Evolutionary conservation across 768 basidiomycete genomes (phyloP).

Genomic region (Podaxis mareebaensis): DNA sequence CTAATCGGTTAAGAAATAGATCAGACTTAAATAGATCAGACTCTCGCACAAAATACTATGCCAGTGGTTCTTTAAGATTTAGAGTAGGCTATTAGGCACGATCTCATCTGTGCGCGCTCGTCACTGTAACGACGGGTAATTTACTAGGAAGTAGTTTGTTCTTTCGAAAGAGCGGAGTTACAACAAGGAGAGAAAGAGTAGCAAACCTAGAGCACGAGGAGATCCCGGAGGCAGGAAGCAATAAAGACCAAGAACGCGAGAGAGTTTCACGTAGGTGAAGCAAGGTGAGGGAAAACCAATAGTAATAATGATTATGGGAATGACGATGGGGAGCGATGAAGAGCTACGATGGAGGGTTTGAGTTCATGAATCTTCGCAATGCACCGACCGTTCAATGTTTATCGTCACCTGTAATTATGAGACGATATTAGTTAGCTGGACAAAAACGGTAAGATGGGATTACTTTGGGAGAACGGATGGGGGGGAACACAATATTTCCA

Average conservation of each 20-base stretch:
- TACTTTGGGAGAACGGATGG: conserved; percentile 12
- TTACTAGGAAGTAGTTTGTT: neutral
- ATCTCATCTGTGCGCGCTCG: neutral
- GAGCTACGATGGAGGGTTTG: neutral
- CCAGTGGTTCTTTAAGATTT: neutral
- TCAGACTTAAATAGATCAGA: too few relatives aligned
- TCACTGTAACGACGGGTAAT: neutral
- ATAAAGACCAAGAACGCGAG: neutral
- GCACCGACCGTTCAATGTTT: conserved; percentile 13
- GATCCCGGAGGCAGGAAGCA: neutral
- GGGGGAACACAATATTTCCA: conserved; percentile 4
- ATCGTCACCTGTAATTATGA: neutral
- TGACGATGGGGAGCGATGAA: neutral
- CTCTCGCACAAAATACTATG: too few relatives aligned
- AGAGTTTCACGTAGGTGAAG: neutral
- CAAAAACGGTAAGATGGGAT: neutral
- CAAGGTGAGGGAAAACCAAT: neutral
- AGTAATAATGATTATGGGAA: neutral
- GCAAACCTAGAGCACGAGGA: neutral
- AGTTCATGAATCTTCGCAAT: conserved; percentile 3
- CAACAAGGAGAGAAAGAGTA: neutral
- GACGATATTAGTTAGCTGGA: neutral
- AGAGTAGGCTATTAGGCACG: neutral
- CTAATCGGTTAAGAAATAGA: too few relatives aligned
- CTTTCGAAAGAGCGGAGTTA: neutral